Evolutionary conservation across 345 rosid genomes (phyloP), one percentile per base, ranked within the genome.

Genomic region (Erysimum cheiranthoides): DNA sequence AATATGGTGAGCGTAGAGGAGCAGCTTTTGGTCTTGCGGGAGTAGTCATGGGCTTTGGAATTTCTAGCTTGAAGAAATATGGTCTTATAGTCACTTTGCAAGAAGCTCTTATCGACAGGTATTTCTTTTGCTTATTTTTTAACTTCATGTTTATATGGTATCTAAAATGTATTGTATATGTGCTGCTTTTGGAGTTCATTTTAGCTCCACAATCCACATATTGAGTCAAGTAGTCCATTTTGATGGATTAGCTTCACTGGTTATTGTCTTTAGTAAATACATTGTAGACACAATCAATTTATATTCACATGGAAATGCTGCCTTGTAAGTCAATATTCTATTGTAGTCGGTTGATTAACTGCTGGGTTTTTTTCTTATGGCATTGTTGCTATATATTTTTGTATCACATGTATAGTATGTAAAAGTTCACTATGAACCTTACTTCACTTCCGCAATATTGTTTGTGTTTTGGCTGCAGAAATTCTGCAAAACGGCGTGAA

Each of bases 1-100:
- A 89, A 82, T 95, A 95, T 78, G 99, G 99, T 52, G 97, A 95
- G 40, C 97, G 97, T 16, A 93, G 99, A 71, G 97, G 99, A 70
- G 99, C 97, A 49, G 99, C 97, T 79, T 95, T 92, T 88, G 99
- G 97, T 78, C 88, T 95, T 80, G 96, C 97, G 40, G 99, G 99
- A 73, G 89, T 85, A 11, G 91, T 89, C 12, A 88, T 89, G 88
- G 97, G 99, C 75, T 85, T 90, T 76, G 99, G 99, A 80, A 84
- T 95, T 75, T 85, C 89, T 61, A 86, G 88, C 84, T 82, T 92
- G 82, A 90, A 95, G 88, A 90, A 86, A 73, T 88, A 85, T 78
- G 93, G 91, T 56, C 81, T 95, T 74, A 79, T 78, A 56, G 82
- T 80, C 76, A 83, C 81, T 38, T 64, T 92, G 72, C 87, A 84